Conservation (phyloP, 192 early-diverging fungal species). For the Backusella macrospora region DNA sequence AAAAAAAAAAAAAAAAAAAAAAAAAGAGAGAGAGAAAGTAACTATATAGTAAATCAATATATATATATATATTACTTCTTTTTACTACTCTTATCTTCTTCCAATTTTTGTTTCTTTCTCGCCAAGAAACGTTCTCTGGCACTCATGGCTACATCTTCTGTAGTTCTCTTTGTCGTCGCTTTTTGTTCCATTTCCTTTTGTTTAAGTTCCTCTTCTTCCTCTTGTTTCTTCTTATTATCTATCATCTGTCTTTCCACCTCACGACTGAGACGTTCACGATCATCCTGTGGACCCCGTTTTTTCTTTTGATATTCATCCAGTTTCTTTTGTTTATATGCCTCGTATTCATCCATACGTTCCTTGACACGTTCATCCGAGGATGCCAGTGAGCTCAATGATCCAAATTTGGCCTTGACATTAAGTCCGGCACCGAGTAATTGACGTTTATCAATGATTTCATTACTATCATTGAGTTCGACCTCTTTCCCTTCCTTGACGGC, state of each 20-base stretch:
- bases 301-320: conserved; percentile 39
- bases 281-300: conserved; percentile 25
- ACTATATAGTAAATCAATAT: too few relatives aligned
- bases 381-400: conserved; percentile 21
- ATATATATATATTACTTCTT: not conserved
- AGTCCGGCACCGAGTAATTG: conserved; percentile 71
- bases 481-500: conserved; percentile 49
- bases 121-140: conserved; percentile 57
- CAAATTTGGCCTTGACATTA: conserved; percentile 57
- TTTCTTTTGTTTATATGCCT: conserved; percentile 51
- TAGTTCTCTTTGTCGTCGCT: conserved; percentile 48
- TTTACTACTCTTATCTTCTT: conserved; percentile 1
- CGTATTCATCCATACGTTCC: conserved; percentile 43
- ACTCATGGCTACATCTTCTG: conserved; percentile 48
- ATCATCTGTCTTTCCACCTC: conserved; percentile 55
- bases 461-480: conserved; percentile 68
- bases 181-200: conserved; percentile 52
- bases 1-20: too few relatives aligned
- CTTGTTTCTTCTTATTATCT: conserved; percentile 50
- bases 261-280: conserved; percentile 44
- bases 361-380: conserved; percentile 24
- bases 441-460: conserved; percentile 77
- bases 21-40: too few relatives aligned
- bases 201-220: conserved; percentile 50
- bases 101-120: conserved; percentile 47